Conservation (phyloP, 352 stramenopile species). For the Pythium aphanidermatum region DNA sequence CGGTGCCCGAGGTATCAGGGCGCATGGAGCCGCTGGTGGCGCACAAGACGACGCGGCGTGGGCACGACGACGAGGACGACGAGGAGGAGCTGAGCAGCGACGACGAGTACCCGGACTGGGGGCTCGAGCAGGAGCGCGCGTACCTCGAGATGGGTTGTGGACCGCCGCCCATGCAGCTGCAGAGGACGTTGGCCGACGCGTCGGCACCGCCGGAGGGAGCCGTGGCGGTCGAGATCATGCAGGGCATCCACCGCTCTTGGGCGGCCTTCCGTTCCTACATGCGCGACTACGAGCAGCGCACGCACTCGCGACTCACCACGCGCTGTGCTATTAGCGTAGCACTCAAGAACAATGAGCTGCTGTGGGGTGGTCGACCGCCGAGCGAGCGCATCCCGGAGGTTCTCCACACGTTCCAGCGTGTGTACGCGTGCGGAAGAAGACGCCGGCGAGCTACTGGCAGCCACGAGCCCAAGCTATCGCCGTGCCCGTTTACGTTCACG, state of each 20-base stretch:
- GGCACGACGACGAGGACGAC: not conserved
- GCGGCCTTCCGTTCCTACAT: constrained; percentile 2
- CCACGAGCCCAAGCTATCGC: no score
- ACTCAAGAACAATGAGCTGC: constrained; percentile 1
- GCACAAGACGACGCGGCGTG: no score
- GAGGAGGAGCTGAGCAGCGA: not conserved
- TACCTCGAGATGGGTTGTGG: constrained; percentile 2
- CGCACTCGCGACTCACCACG: not conserved
- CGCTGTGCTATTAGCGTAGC: not conserved
- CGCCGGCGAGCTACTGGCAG: no score
- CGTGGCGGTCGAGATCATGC: not conserved
- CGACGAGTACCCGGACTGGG: constrained; percentile 12
- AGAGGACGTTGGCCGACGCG: not conserved
- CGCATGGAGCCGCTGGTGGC: no score
- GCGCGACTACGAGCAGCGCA: constrained; percentile 12
- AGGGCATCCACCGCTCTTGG: constrained; percentile 13
- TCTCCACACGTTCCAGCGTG: constrained; percentile 3
- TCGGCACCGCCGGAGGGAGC: not conserved
- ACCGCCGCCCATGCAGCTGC: constrained; percentile 8
- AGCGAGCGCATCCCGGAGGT: constrained; percentile 1
- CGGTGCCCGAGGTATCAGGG: no score
- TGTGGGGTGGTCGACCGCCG: not conserved
- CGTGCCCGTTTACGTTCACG: constrained; percentile 9
- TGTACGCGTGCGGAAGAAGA: constrained; percentile 5
- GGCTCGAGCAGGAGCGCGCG: constrained; percentile 4